phyloP scores from a whole-genome alignment of 2,329 filamentous ascomycete genomes.

The Elsinoe ampelina region DNA sequence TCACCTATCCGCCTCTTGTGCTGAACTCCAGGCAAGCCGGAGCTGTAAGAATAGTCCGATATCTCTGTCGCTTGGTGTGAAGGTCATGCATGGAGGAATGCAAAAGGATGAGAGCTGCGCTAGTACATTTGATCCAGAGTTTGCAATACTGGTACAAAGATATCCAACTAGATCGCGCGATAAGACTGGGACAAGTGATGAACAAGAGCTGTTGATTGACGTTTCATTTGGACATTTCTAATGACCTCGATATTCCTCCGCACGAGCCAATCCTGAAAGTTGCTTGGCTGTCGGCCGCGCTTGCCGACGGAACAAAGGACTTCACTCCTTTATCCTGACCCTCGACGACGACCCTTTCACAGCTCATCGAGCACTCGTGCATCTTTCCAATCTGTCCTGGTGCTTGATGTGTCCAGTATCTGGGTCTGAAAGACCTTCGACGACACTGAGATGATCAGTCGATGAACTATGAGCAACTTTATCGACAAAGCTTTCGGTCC shows the following conservation, averaged over 20 bases:
- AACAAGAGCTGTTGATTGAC: neutral
- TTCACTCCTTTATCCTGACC: neutral
- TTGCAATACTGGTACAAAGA: neutral
- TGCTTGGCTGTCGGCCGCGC: constrained; percentile 7
- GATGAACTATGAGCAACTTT: too few species aligned
- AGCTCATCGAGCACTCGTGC: neutral
- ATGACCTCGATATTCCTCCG: constrained; percentile 13
- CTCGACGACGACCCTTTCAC: neutral
- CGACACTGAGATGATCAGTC: too few species aligned
- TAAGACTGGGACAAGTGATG: neutral
- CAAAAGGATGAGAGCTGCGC: neutral
- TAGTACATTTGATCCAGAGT: neutral
- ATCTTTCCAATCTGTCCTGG: neutral
- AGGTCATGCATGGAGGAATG: neutral
- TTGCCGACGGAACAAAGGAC: constrained; percentile 7
- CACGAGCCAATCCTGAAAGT: constrained; percentile 8
- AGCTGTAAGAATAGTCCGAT: neutral
- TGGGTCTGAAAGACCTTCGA: too few species aligned
- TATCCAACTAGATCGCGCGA: neutral
- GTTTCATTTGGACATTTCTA: constrained; percentile 11
- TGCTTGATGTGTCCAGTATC: too few species aligned
- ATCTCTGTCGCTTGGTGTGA: constrained; percentile 9
- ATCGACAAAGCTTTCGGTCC: too few species aligned
- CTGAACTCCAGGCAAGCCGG: neutral
- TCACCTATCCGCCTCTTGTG: neutral